Evolutionary conservation across 2,329 filamentous ascomycete species (phyloP).

Genomic region (Balansia obtecta): DNA sequence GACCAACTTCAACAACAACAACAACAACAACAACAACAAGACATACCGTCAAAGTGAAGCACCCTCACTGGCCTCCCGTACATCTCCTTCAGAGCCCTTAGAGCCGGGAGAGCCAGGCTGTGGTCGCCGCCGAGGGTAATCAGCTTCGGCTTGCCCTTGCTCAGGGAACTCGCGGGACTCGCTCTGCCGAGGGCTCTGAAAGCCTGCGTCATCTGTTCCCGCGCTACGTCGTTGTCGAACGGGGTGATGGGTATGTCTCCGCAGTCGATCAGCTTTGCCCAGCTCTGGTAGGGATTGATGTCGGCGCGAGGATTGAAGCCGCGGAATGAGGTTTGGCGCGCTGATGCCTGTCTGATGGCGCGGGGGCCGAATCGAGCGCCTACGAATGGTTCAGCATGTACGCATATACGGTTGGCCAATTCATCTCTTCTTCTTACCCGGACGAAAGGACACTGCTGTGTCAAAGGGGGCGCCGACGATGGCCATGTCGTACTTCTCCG

Average conservation of each 20-base stretch:
- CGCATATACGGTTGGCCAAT: neutral
- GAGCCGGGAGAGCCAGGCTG: slow-evolving; percentile 54
- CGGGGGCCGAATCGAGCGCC: slow-evolving; percentile 75
- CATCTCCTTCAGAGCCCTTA: slow-evolving; percentile 50
- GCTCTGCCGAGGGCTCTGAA: slow-evolving; percentile 53
- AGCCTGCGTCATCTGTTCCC: slow-evolving; percentile 73
- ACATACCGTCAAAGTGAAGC: slow-evolving; percentile 53
- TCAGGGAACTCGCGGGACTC: slow-evolving; percentile 22
- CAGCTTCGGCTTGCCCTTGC: slow-evolving; percentile 36
- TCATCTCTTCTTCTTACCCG: slow-evolving; percentile 29
- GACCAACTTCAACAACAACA: no score
- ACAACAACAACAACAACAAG: no score
- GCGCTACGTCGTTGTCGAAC: slow-evolving; percentile 71
- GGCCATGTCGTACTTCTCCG: slow-evolving; percentile 55
- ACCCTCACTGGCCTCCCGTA: slow-evolving; percentile 54
- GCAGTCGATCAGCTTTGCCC: slow-evolving; percentile 76
- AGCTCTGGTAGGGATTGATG: slow-evolving; percentile 74
- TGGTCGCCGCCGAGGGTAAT: slow-evolving; percentile 66
- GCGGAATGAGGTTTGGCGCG: slow-evolving; percentile 66
- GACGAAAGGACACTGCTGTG: slow-evolving; percentile 58
- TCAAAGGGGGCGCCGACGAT: slow-evolving; percentile 65
- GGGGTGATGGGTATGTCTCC: slow-evolving; percentile 82
- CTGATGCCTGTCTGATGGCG: slow-evolving; percentile 73
- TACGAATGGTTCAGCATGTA: slow-evolving; percentile 8
- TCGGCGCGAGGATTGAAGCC: slow-evolving; percentile 69